Evolutionary conservation across 306 rosid species (phyloP).

Genomic region (Adenanthera pavonina): DNA sequence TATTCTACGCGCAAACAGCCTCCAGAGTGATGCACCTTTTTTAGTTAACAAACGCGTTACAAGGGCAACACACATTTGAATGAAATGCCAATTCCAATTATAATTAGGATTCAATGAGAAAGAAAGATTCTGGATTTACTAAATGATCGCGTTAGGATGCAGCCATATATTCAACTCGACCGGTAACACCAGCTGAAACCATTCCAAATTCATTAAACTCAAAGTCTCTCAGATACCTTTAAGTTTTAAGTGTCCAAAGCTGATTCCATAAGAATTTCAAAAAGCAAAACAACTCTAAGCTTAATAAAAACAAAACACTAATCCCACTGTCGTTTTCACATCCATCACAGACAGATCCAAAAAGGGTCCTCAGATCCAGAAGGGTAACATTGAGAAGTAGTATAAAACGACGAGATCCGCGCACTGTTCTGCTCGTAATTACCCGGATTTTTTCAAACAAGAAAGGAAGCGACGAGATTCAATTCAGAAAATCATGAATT

Average conservation of each 20-base stretch:
- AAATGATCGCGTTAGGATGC: constrained; percentile 28
- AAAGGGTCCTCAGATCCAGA: constrained; percentile 43
- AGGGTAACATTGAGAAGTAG: constrained; percentile 22
- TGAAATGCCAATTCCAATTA: constrained; percentile 7
- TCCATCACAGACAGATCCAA: constrained; percentile 28
- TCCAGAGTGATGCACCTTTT: not conserved
- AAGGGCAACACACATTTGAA: constrained; percentile 12
- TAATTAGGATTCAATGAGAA: constrained; percentile 5
- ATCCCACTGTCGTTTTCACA: constrained; percentile 15
- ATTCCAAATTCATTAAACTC: constrained; percentile 12
- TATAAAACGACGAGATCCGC: constrained; percentile 24
- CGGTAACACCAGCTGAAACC: not conserved
- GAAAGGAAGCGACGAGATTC: not conserved
- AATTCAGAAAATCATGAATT: not conserved
- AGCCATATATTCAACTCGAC: not conserved
- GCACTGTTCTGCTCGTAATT: constrained; percentile 23
- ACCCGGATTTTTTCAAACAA: constrained; percentile 2
- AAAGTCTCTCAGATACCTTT: constrained; percentile 9
- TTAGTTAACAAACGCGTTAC: not conserved
- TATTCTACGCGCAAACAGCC: not conserved
- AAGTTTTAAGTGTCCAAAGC: not conserved
- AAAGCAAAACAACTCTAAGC: constrained; percentile 11
- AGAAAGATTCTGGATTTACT: constrained; percentile 5
- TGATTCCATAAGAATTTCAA: constrained; percentile 8
- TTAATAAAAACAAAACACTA: not conserved